phyloP scores from a whole-genome alignment of 768 basidiomycete species.

The Agaricus blazei region DNA sequence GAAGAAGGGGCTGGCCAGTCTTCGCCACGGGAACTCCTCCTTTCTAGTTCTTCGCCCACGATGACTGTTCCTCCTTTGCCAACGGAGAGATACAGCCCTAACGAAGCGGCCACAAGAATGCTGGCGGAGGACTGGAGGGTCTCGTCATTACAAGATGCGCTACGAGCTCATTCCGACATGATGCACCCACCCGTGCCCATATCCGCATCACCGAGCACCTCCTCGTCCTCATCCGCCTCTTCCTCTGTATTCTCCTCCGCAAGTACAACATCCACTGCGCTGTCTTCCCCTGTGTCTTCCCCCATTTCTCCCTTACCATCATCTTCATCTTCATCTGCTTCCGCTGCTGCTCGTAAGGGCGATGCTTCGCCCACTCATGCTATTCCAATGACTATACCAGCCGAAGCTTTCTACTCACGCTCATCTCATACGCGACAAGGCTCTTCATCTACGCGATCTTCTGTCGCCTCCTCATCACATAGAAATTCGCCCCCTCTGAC shows the following conservation, averaged over 20 bases:
- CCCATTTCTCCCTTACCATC: not conserved
- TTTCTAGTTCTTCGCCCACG: not conserved
- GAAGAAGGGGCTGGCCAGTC: not conserved
- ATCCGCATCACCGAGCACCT: not conserved
- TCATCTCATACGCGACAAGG: not conserved
- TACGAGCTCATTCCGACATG: constrained; percentile 2
- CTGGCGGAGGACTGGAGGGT: constrained; percentile 8
- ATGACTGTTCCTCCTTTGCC: constrained; percentile 2
- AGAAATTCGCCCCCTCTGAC: constrained; percentile 1
- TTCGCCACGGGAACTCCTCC: not conserved
- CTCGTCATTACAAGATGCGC: constrained; percentile 7
- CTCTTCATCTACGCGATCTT: constrained; percentile 1
- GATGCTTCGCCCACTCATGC: not conserved
- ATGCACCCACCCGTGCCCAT: not conserved
- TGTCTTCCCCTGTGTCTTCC: not conserved
- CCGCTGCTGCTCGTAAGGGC: constrained; percentile 1
- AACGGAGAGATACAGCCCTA: not conserved
- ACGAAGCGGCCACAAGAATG: constrained; percentile 5
- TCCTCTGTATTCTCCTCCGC: constrained; percentile 5
- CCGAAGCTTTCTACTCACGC: constrained; percentile 9
- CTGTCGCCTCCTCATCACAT: not conserved
- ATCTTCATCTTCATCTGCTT: constrained; percentile 1
- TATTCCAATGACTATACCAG: constrained; percentile 7
- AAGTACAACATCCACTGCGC: not conserved
- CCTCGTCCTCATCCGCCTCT: constrained; percentile 2